phyloP scores from a whole-genome alignment of 2,329 filamentous ascomycete species.

The Exophiala sp. region DNA sequence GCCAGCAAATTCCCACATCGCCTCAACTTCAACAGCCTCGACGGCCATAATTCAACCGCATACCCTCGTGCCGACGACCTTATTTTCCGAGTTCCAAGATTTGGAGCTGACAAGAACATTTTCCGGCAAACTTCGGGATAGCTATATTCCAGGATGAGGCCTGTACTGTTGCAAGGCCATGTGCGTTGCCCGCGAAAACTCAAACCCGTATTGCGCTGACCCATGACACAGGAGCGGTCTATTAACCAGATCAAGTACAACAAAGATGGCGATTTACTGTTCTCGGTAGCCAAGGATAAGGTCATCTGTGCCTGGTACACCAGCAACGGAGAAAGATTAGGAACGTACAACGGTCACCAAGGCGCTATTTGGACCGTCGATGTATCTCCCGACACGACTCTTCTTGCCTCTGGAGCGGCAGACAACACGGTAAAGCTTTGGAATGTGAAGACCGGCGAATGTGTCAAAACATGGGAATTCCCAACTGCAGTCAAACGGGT shows the following conservation, averaged over 20 bases:
- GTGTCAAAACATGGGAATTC: conserved; percentile 97
- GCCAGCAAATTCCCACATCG: conserved; percentile 4
- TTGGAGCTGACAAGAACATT: not conserved
- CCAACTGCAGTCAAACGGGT: conserved; percentile 94
- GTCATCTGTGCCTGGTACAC: conserved; percentile 95
- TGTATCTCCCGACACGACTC: conserved; percentile 81
- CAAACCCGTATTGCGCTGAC: conserved; percentile 23
- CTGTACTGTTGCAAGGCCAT: conserved; percentile 92
- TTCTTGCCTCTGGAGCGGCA: conserved; percentile 91
- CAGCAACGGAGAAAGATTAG: conserved; percentile 95
- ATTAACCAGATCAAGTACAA: conserved; percentile 95
- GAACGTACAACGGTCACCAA: conserved; percentile 93
- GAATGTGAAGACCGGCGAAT: conserved; percentile 88
- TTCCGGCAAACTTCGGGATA: not conserved
- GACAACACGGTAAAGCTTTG: conserved; percentile 98
- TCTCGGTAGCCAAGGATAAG: conserved; percentile 94
- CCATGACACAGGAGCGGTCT: conserved; percentile 65
- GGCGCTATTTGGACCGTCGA: conserved; percentile 99
- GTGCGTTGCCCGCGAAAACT: conserved; percentile 36
- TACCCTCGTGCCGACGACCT: not conserved
- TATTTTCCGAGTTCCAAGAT: not conserved
- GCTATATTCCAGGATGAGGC: conserved; percentile 61
- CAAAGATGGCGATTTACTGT: conserved; percentile 91
- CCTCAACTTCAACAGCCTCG: not conserved
- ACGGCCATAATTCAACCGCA: not conserved